Percentiles rank a stretch among this genome's conserved stretches.
These are phyloP conservation scores for Pseudoneurospora amorphoporcata DNA, from an alignment of 495 filamentous ascomycete genomes.

Conservation along the genomic window DNA sequence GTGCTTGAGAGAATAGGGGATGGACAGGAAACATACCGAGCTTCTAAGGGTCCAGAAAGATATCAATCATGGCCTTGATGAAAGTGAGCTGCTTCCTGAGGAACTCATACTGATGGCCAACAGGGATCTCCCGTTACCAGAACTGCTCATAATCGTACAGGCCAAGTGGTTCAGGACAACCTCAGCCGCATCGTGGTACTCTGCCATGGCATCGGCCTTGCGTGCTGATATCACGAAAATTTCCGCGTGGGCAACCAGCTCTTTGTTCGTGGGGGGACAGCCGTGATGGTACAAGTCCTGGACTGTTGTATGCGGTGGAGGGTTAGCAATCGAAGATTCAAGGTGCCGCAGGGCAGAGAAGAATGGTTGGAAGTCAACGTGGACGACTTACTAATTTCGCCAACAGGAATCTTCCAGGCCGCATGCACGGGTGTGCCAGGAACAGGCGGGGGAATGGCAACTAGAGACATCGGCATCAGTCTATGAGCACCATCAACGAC, in stretches of 20 bases:
- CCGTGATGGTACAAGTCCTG: neutral
- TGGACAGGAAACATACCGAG: neutral
- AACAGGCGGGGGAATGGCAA: neutral
- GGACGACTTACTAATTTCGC: neutral
- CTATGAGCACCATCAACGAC: neutral
- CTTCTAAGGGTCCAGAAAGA: neutral
- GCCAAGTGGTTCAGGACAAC: neutral
- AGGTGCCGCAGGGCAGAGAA: neutral
- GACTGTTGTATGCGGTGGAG: neutral
- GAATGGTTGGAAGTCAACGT: neutral
- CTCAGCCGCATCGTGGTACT: neutral
- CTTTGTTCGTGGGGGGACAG: neutral
- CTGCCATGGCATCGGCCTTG: neutral
- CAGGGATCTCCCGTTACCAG: neutral
- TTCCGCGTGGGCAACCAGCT: neutral
- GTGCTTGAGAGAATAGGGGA: neutral
- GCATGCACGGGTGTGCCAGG: neutral
- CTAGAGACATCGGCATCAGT: neutral
- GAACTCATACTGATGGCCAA: neutral
- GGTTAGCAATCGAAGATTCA: neutral
- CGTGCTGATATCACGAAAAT: neutral
- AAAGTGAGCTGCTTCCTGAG: neutral
- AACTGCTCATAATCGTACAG: no score
- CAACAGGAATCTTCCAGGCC: neutral
- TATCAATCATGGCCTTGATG: neutral